Base-by-base conservation (phyloP, 2,329 filamentous ascomycete genomes). In the Metarhizium robertsii region DNA sequence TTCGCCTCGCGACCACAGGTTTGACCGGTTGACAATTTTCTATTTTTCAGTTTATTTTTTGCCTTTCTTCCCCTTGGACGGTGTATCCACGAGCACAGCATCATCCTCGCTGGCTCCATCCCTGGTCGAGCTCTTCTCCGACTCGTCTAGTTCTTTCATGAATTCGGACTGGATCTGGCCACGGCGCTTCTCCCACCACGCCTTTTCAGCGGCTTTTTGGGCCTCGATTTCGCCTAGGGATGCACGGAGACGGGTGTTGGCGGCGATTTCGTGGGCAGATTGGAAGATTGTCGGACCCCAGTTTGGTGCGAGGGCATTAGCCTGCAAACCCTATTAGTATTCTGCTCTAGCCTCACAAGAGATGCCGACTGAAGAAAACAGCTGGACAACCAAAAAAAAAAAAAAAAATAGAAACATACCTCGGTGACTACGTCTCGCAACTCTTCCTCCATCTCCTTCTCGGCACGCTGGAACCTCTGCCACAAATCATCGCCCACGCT, bases 251-350 rank as follows among this genome's bases (percentile, higher is more conserved):
- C 85, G 74, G 46, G 83, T 81, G 74, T 96, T 96, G 67, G 90
- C 87, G 57, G 88, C 85, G 73, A 99, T 96, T 73, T 99, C 94
- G 72, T 95, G 95, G 55, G 94, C 94, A 49, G 89, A 92, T 72
- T 99, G 94, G 81, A 99, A 99, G 70, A 99, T 97, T 55, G 83
- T 84, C 68, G 94, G 86, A 59, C 94, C 94, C 94, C 94, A 99
- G 70, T 87, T 86, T 51, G 89, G 86, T 1, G 84, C 80, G 60
- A 96, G 87, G 20, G 88, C 91, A 69, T 97, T 97, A 65, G 95
- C 94, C 90, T 96, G 61, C 20, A 51, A 34, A 46, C 30, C 50
- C 42, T 45, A 25, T 54, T 20, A 55, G 56, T 18, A 43, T 18
- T 6, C 10, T 11, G 16, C 29, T 42, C 11, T 25, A 13, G 14